Conservation (phyloP, 208 protist species). For the Acanthamoeba culbertsoni region DNA sequence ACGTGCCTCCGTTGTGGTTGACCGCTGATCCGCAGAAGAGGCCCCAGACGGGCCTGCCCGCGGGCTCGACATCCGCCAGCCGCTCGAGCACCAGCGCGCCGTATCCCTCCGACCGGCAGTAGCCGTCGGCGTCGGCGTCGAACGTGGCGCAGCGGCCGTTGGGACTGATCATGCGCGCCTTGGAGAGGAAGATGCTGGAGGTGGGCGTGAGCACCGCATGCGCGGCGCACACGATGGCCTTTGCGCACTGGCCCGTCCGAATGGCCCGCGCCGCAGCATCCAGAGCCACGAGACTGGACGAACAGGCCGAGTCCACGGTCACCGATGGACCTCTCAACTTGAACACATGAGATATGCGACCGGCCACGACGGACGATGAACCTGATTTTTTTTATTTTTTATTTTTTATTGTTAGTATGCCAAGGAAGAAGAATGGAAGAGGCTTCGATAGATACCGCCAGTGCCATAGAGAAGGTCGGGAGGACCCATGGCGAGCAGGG, state of each 20-base stretch:
- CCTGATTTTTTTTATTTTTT: no score
- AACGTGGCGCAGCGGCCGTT: conserved; percentile 78
- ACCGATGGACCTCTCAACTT: conserved; percentile 81
- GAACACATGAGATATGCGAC: conserved; percentile 78
- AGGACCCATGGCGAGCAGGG: neutral
- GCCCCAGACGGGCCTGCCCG: conserved; percentile 44
- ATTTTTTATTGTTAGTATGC: no score
- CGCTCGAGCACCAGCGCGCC: conserved; percentile 74
- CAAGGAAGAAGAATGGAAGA: no score
- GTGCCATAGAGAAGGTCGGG: neutral
- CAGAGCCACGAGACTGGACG: conserved; percentile 75
- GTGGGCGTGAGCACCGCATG: conserved; percentile 67
- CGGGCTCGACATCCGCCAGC: neutral
- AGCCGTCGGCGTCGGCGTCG: conserved; percentile 85
- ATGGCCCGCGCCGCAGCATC: conserved; percentile 67
- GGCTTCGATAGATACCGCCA: neutral
- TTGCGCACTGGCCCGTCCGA: conserved; percentile 55
- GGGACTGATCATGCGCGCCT: conserved; percentile 73
- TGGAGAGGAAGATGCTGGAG: conserved; percentile 37
- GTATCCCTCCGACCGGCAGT: conserved; percentile 82
- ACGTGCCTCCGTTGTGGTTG: conserved; percentile 81
- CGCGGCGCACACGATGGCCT: conserved; percentile 71
- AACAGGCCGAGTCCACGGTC: conserved; percentile 86
- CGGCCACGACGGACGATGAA: conserved; percentile 60
- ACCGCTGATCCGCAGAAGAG: conserved; percentile 69